Evolutionary conservation across 2,329 filamentous ascomycete genomes (phyloP).

Genomic region (Exophiala aquamarina): DNA sequence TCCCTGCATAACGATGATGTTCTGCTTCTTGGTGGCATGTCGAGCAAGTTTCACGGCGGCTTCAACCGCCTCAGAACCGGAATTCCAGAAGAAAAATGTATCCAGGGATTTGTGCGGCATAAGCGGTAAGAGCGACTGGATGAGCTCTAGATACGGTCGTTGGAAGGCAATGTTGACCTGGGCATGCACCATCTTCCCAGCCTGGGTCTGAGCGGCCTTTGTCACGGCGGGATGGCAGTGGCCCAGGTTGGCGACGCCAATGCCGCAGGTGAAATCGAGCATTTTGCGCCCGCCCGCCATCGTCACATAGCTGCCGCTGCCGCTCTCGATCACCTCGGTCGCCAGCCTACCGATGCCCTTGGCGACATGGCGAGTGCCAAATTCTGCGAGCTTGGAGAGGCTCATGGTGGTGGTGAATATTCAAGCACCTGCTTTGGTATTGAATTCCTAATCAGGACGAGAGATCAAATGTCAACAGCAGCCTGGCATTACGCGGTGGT

Average conservation of each 20-base stretch:
- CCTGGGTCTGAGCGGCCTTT: constrained; percentile 37
- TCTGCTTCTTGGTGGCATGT: constrained; percentile 38
- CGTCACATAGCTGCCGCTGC: constrained; percentile 35
- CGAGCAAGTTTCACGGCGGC: constrained; percentile 38
- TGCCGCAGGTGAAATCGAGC: constrained; percentile 37
- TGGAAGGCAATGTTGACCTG: constrained; percentile 44
- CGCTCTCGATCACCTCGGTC: constrained; percentile 33
- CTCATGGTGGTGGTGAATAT: too few relatives aligned
- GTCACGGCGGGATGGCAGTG: constrained; percentile 40
- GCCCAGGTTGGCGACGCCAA: constrained; percentile 37
- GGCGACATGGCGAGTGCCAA: constrained; percentile 29
- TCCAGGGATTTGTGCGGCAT: constrained; percentile 39
- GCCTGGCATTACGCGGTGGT: too few relatives aligned
- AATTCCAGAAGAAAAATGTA: constrained; percentile 43
- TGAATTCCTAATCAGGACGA: too few relatives aligned
- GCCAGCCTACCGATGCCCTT: constrained; percentile 29
- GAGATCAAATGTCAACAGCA: too few relatives aligned
- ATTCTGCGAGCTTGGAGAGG: constrained; percentile 29
- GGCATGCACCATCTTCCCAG: constrained; percentile 39
- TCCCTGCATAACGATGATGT: constrained; percentile 40
- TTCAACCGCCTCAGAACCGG: constrained; percentile 37
- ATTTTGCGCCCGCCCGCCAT: constrained; percentile 31
- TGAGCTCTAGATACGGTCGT: constrained; percentile 37
- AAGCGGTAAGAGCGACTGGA: constrained; percentile 34
- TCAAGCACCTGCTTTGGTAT: too few relatives aligned